These are phyloP conservation scores for Geotrichum bryndzae DNA, from an alignment of 1,139 yeast species.

Conservation along the genomic window DNA sequence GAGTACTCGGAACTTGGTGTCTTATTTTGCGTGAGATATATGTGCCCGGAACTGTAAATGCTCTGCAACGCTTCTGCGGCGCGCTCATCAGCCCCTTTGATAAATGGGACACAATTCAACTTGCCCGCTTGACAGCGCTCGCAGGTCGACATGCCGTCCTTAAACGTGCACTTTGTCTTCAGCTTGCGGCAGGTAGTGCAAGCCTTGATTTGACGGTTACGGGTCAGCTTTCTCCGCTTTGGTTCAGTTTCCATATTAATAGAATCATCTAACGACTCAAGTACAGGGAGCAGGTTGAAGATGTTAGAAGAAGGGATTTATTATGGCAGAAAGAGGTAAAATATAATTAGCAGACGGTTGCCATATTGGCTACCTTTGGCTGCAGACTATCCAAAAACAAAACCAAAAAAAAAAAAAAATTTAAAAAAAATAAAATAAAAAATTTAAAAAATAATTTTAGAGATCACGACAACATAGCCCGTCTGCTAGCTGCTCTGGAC, in stretches of 20 bases:
- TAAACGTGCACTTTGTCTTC: slow-evolving; percentile 12
- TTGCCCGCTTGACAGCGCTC: slow-evolving; percentile 8
- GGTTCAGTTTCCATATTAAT: background rate
- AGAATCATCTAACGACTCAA: background rate
- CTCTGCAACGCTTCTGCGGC: background rate
- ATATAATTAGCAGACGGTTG: background rate
- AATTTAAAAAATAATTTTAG: no score
- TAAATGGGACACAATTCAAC: slow-evolving; percentile 12
- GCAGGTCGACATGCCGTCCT: background rate
- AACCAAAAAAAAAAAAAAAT: no score
- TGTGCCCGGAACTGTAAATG: background rate
- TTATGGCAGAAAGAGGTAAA: background rate
- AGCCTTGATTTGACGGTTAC: slow-evolving; percentile 13
- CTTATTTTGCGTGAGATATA: background rate
- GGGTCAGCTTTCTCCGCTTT: slow-evolving; percentile 9
- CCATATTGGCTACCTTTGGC: no score
- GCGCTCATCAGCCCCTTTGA: slow-evolving; percentile 1
- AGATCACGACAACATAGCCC: no score
- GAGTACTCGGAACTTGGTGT: background rate
- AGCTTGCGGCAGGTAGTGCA: slow-evolving; percentile 12
- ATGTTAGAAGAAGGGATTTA: background rate
- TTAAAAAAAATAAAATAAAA: no score
- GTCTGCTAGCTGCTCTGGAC: no score
- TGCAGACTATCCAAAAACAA: no score
- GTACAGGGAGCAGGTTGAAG: background rate